Percentiles rank a stretch among this genome's conserved stretches.
Conservation (phyloP, 805 yeast species). For the Metschnikowia lochheadii region DNA sequence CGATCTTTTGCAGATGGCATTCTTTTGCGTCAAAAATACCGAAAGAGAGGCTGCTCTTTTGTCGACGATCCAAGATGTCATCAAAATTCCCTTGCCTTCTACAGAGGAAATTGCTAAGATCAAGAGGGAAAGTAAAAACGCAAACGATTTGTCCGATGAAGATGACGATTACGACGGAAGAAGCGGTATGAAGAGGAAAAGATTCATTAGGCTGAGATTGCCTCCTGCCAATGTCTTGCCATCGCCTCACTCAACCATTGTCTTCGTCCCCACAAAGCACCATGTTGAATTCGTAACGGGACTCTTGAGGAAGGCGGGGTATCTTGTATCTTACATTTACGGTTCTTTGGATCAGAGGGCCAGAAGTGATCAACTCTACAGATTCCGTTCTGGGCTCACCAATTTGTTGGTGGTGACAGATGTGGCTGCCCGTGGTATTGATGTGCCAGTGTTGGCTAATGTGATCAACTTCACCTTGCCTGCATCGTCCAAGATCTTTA, state of each 20-base stretch:
- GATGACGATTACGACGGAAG: slow-evolving; percentile 34
- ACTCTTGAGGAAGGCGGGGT: slow-evolving; percentile 72
- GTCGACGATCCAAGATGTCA: slow-evolving; percentile 73
- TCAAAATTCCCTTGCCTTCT: slow-evolving; percentile 78
- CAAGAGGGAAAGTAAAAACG: slow-evolving; percentile 55
- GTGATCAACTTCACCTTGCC: slow-evolving; percentile 91
- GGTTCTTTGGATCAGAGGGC: slow-evolving; percentile 96
- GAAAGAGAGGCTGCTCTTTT: slow-evolving; percentile 89
- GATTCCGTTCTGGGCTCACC: slow-evolving; percentile 81
- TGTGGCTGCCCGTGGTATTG: slow-evolving; percentile 98
- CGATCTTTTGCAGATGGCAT: slow-evolving; percentile 87
- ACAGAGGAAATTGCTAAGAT: slow-evolving; percentile 56
- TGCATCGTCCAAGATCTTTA: slow-evolving; percentile 85
- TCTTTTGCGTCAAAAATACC: slow-evolving; percentile 69
- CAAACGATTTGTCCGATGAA: slow-evolving; percentile 27
- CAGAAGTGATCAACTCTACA: slow-evolving; percentile 79
- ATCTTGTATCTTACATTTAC: slow-evolving; percentile 82
- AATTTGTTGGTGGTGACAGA: slow-evolving; percentile 93
- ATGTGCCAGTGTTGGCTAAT: slow-evolving; percentile 93
- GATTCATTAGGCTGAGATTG: slow-evolving; percentile 50
- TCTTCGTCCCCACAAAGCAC: slow-evolving; percentile 95
- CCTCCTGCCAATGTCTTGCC: slow-evolving; percentile 85
- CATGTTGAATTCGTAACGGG: slow-evolving; percentile 89
- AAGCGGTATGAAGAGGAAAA: slow-evolving; percentile 28
- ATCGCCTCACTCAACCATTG: slow-evolving; percentile 79